Base-by-base conservation (phyloP, 768 basidiomycete genomes). In the Butyriboletus loyo region DNA sequence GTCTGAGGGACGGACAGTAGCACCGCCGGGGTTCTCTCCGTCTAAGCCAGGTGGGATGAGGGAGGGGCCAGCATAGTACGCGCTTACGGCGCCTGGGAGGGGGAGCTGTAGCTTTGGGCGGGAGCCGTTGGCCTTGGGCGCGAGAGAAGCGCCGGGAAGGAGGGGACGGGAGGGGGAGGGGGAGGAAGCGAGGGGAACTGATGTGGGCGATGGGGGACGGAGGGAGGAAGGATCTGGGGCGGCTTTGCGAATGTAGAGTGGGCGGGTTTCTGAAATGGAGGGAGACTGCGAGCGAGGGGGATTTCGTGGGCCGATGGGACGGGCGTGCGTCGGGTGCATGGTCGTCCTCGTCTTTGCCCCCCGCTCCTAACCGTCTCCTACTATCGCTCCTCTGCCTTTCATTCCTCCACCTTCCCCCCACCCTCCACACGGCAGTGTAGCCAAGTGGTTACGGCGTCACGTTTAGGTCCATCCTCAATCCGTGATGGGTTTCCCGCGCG, bases 401-500 rank as follows among this genome's bases (percentile, higher is more conserved):
- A 11, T 46, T 36, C 17, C 13, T 37, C 25, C 36, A 38, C 39
- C 32, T n/a, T 1, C 0, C 0, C 1, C 1, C 2, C 0, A 0
- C 0, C 0, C 2, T 5, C 27, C 8, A 0, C 15, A 69, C 40
- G 77, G 77, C 75, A 78, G 74, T 78, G 77, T 78, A 77, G 77
- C 77, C 77, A 77, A 78, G 77, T 78, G 77, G 77, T 78, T 78
- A 78, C 75, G 77, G 77, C 77, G 77, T 78, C 77, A 78, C 77
- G 77, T 78, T 78, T 78, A 78, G 77, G 77, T 69, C 49, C 37
- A 36, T 37, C 46, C 50, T 65, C 62, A 71, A 71, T 71, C 77
- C 77, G 77, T 78, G 77, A 78, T 78, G 77, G 77, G 77, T 76
- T 75, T 75, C 66, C 77, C 77, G 76, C 77, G 77, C 77, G 77